These are phyloP conservation scores for Pseudovirgaria hyperparasitica DNA, from an alignment of 2,329 filamentous ascomycete genomes.

Conservation along the genomic window DNA sequence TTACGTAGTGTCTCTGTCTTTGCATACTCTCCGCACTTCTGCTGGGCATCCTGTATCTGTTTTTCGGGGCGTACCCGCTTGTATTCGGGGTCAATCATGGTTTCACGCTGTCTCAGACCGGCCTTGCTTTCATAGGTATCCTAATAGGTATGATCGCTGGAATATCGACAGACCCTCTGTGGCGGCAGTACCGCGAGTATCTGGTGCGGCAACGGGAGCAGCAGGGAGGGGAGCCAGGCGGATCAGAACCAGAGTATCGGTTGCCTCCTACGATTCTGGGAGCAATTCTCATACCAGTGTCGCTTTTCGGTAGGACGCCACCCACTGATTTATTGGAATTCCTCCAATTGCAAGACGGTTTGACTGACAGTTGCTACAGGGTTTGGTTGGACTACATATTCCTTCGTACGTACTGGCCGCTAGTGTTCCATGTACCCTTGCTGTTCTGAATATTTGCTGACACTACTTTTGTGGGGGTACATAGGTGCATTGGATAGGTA, in stretches of 20 bases:
- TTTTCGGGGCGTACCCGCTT: slow-evolving; percentile 77
- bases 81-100: slow-evolving; percentile 64
- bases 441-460: too few relatives aligned
- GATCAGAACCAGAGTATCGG: slow-evolving; percentile 75
- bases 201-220: slow-evolving; percentile 43
- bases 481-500: slow-evolving; percentile 40
- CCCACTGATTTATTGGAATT: too few relatives aligned
- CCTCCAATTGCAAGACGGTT: slow-evolving; percentile 8
- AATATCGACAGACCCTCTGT: slow-evolving; percentile 52
- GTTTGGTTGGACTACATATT: slow-evolving; percentile 76
- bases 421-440: slow-evolving; percentile 43
- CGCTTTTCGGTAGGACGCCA: slow-evolving; percentile 64
- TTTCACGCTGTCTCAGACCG: slow-evolving; percentile 67
- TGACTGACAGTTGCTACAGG: slow-evolving; percentile 21
- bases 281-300: slow-evolving; percentile 63
- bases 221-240: slow-evolving; percentile 39
- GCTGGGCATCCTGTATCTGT: slow-evolving; percentile 80
- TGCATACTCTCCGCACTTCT: slow-evolving; percentile 74
- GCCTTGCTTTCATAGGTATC: slow-evolving; percentile 65
- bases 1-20: slow-evolving; percentile 49
- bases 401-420: slow-evolving; percentile 61
- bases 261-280: slow-evolving; percentile 57
- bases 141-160: slow-evolving; percentile 47
- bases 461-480: too few relatives aligned
- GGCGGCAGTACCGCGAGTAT: slow-evolving; percentile 45